Percentiles rank a stretch among this genome's conserved stretches.
Evolutionary conservation across 768 basidiomycete species (phyloP).

Genomic region (Hygrophoropsis aurantiaca): DNA sequence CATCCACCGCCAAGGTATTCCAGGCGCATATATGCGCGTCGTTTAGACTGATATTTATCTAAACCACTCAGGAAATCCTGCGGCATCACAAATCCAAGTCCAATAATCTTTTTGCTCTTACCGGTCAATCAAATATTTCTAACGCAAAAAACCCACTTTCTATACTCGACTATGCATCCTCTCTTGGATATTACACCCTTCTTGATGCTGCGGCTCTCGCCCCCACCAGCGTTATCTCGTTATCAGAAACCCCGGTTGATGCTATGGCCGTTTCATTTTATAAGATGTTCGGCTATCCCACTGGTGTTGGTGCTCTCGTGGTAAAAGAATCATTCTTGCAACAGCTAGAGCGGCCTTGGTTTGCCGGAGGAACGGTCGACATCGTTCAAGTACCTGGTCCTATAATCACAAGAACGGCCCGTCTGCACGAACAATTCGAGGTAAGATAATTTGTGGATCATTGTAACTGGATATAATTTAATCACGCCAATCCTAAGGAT

Average conservation of each 20-base stretch:
- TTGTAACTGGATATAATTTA: not conserved
- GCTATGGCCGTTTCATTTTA: slow-evolving; percentile 85
- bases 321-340: slow-evolving; percentile 68
- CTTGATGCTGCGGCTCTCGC: slow-evolving; percentile 82
- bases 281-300: slow-evolving; percentile 90
- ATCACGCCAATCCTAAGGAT: slow-evolving; percentile 48
- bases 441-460: slow-evolving; percentile 36
- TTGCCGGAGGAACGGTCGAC: slow-evolving; percentile 80
- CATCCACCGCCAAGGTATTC: slow-evolving; percentile 57
- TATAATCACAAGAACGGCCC: slow-evolving; percentile 58
- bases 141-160: slow-evolving; percentile 72
- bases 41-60: slow-evolving; percentile 3
- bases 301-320: slow-evolving; percentile 78
- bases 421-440: slow-evolving; percentile 76
- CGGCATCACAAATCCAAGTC: slow-evolving; percentile 48
- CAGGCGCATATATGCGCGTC: slow-evolving; percentile 17
- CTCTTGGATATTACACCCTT: slow-evolving; percentile 72
- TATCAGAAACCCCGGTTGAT: slow-evolving; percentile 68
- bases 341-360: slow-evolving; percentile 73
- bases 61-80: slow-evolving; percentile 50
- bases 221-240: slow-evolving; percentile 66
- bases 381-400: slow-evolving; percentile 81
- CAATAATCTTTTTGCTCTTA: slow-evolving; percentile 66
- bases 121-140: slow-evolving; percentile 81
- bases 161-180: slow-evolving; percentile 60